Evolutionary conservation across 2,329 filamentous ascomycete genomes (phyloP).

Genomic region (Bipolaris oryzae): DNA sequence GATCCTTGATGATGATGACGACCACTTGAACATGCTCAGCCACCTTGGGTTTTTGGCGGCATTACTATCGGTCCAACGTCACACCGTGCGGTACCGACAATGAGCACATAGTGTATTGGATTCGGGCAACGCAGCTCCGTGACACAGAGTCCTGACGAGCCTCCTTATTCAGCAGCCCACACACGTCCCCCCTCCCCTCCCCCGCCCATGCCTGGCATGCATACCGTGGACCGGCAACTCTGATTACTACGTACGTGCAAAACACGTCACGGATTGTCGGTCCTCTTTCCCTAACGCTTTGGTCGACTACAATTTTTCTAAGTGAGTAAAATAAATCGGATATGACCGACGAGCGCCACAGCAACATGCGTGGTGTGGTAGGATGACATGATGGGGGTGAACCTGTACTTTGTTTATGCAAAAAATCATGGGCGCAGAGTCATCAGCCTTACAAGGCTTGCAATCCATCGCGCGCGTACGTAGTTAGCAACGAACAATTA

Average conservation of each 20-base stretch:
- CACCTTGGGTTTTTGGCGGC: neutral
- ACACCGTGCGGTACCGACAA: conserved; percentile 1
- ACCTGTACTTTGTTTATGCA: conserved; percentile 1
- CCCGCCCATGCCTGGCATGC: neutral
- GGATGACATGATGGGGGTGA: no score
- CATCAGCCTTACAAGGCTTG: conserved; percentile 18
- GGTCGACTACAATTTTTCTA: neutral
- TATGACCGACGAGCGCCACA: conserved; percentile 8
- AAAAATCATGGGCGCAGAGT: neutral
- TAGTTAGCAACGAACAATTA: conserved; percentile 7
- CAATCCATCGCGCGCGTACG: conserved; percentile 11
- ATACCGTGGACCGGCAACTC: neutral
- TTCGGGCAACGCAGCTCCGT: neutral
- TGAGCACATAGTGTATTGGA: neutral
- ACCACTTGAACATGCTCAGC: neutral
- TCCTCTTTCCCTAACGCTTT: conserved; percentile 15
- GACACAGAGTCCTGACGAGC: neutral
- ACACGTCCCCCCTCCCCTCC: neutral
- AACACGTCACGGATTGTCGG: neutral
- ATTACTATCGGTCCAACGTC: conserved; percentile 8
- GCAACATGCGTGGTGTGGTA: neutral
- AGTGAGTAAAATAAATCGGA: neutral
- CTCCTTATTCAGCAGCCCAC: neutral
- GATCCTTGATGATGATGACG: conserved; percentile 9
- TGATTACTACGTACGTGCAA: neutral